A percentile compares a stretch with the other conserved stretches of the same genome.
These are phyloP conservation scores for Globisporangium megalacanthum DNA, from an alignment of 352 stramenopile species.

Conservation along the genomic window DNA sequence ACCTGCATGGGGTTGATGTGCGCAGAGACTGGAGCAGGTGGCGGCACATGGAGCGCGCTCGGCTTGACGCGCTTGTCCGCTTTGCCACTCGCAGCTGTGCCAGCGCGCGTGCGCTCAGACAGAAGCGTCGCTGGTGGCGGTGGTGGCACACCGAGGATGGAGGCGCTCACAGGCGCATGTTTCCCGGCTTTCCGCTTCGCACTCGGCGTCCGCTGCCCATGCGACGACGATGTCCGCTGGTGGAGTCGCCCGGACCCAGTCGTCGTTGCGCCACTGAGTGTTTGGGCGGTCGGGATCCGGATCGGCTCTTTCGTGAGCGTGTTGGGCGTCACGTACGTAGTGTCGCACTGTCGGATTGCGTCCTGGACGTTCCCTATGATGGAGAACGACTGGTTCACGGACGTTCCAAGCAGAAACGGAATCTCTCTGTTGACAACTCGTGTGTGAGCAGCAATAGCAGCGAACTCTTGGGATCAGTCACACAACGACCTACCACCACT, in stretches of 20 bases:
- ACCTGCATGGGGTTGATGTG: slow-evolving; percentile 58
- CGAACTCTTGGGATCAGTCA: not conserved
- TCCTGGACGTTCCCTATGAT: slow-evolving; percentile 71
- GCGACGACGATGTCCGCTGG: not conserved
- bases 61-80: slow-evolving; percentile 16
- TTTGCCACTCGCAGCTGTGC: not conserved
- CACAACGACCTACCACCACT: not conserved
- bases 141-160: slow-evolving; percentile 13
- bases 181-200: not conserved
- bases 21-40: slow-evolving; percentile 17
- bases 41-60: slow-evolving; percentile 36
- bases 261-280: not conserved
- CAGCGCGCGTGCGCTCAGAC: slow-evolving; percentile 4
- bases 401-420: slow-evolving; percentile 61
- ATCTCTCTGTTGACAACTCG: slow-evolving; percentile 31
- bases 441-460: not conserved
- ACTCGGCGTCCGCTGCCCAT: not conserved
- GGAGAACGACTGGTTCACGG: slow-evolving; percentile 54
- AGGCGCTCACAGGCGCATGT: slow-evolving; percentile 3
- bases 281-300: slow-evolving; percentile 3
- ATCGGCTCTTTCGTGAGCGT: slow-evolving; percentile 9
- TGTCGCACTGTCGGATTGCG: slow-evolving; percentile 61
- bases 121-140: slow-evolving; percentile 10
- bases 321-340: slow-evolving; percentile 37
- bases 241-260: not conserved